Conservation (phyloP, 2,329 filamentous ascomycete genomes). For the Fusarium metavorans region DNA sequence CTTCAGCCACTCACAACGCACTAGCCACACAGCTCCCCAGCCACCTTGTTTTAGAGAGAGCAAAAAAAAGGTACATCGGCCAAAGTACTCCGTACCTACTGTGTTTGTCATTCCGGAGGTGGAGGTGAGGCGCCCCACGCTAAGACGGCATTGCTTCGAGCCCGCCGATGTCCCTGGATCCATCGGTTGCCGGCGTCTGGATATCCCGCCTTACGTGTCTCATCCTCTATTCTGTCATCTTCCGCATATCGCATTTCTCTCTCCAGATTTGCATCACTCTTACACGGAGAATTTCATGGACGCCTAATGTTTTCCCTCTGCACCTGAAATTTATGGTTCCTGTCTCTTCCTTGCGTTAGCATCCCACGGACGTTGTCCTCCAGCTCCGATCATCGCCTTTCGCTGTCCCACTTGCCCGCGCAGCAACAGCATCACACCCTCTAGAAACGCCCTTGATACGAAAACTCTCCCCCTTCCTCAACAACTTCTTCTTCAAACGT, state of each 20-base stretch:
- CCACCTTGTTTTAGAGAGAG: background rate
- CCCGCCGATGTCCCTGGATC: conserved; percentile 14
- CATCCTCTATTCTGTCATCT: conserved; percentile 36
- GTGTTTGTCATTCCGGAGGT: background rate
- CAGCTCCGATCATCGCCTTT: conserved; percentile 17
- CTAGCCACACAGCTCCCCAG: conserved; percentile 17
- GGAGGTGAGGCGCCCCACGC: background rate
- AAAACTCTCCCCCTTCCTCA: background rate
- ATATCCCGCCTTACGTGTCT: conserved; percentile 31
- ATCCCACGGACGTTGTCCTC: background rate
- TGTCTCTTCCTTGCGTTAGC: background rate
- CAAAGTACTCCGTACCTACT: background rate
- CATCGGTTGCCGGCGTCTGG: conserved; percentile 2
- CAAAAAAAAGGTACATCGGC: background rate
- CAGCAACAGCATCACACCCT: background rate
- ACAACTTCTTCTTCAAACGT: background rate
- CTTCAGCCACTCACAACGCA: conserved; percentile 22
- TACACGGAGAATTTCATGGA: background rate
- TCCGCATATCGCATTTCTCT: background rate
- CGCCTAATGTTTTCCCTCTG: background rate
- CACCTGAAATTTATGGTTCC: background rate
- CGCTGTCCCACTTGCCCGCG: background rate
- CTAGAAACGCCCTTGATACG: background rate
- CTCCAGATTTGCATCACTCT: conserved; percentile 2
- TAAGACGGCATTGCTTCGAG: conserved; percentile 5